Conservation (phyloP, 1,139 yeast species). For the Pichia sp. region DNA sequence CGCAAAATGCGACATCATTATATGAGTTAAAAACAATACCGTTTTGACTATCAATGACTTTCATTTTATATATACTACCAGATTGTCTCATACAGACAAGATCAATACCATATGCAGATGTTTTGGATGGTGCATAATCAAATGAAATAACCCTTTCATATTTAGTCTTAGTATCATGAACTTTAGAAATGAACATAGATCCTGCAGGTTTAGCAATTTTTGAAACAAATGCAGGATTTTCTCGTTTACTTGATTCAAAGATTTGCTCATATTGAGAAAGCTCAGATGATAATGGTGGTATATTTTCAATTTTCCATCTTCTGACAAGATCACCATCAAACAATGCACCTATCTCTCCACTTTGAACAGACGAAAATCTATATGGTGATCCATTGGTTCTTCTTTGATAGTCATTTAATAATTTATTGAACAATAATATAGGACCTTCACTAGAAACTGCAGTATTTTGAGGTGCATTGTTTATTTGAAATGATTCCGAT, state of each 20-base stretch:
- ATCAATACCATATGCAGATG: slow-evolving; percentile 30
- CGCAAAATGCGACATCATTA: slow-evolving; percentile 64
- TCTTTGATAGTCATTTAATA: slow-evolving; percentile 58
- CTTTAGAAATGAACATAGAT: slow-evolving; percentile 67
- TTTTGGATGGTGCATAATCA: slow-evolving; percentile 64
- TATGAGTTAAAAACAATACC: slow-evolving; percentile 60
- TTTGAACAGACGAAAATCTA: slow-evolving; percentile 60
- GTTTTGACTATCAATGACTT: slow-evolving; percentile 62
- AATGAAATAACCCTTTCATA: slow-evolving; percentile 78
- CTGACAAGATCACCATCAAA: slow-evolving; percentile 74
- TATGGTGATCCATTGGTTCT: slow-evolving; percentile 58
- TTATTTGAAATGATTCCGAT: slow-evolving; percentile 28
- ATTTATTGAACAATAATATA: slow-evolving; percentile 56
- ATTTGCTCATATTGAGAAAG: slow-evolving; percentile 19
- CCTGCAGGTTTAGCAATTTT: slow-evolving; percentile 38
- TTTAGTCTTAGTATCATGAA: slow-evolving; percentile 68
- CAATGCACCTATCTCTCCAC: slow-evolving; percentile 73
- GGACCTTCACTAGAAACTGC: slow-evolving; percentile 46
- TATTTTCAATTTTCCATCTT: slow-evolving; percentile 72
- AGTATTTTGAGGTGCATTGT: slow-evolving; percentile 21
- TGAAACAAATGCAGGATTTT: slow-evolving; percentile 30
- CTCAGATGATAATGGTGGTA: slow-evolving; percentile 36
- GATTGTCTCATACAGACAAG: slow-evolving; percentile 85
- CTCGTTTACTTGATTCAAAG: slow-evolving; percentile 16
- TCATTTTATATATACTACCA: slow-evolving; percentile 79